Conservation (phyloP, 2,329 filamentous ascomycete genomes). For the Parascedosporium putredinis region DNA sequence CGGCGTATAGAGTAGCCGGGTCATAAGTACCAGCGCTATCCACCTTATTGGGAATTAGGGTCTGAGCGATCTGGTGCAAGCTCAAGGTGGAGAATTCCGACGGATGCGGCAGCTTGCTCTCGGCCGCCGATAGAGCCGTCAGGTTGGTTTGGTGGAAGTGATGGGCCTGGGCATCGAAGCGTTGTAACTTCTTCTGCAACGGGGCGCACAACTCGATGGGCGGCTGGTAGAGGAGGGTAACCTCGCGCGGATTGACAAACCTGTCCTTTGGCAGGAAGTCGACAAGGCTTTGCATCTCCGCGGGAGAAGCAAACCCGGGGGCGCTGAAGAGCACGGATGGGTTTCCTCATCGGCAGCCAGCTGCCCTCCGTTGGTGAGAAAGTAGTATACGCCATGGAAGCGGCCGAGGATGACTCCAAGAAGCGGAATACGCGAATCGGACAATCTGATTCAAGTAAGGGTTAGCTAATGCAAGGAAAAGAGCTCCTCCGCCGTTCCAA, state of each 20-base stretch:
- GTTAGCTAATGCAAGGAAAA: neutral
- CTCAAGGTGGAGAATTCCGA: slow-evolving; percentile 33
- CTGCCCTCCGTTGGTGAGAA: slow-evolving; percentile 42
- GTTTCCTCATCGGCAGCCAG: slow-evolving; percentile 32
- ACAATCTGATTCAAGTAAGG: slow-evolving; percentile 16
- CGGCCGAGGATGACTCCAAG: slow-evolving; percentile 43
- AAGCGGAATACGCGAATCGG: slow-evolving; percentile 32
- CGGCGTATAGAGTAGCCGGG: slow-evolving; percentile 50
- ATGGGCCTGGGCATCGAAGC: slow-evolving; percentile 32
- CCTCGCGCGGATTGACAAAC: neutral
- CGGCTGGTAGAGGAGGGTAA: slow-evolving; percentile 22
- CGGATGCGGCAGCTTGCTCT: slow-evolving; percentile 26
- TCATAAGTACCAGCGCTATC: slow-evolving; percentile 22
- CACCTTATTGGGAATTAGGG: slow-evolving; percentile 27
- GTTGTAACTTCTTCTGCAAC: slow-evolving; percentile 36
- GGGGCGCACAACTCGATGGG: slow-evolving; percentile 31
- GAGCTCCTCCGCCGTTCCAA: neutral
- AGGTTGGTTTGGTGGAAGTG: slow-evolving; percentile 37
- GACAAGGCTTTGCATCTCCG: slow-evolving; percentile 28
- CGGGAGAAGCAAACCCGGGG: slow-evolving; percentile 30
- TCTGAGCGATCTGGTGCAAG: slow-evolving; percentile 38
- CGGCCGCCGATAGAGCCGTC: slow-evolving; percentile 35
- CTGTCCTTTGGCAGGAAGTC: slow-evolving; percentile 12
- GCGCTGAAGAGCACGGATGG: slow-evolving; percentile 37
- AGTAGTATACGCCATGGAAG: slow-evolving; percentile 40